phyloP scores from a whole-genome alignment of 73 alveolate genomes.

The Urostyla sp. region DNA sequence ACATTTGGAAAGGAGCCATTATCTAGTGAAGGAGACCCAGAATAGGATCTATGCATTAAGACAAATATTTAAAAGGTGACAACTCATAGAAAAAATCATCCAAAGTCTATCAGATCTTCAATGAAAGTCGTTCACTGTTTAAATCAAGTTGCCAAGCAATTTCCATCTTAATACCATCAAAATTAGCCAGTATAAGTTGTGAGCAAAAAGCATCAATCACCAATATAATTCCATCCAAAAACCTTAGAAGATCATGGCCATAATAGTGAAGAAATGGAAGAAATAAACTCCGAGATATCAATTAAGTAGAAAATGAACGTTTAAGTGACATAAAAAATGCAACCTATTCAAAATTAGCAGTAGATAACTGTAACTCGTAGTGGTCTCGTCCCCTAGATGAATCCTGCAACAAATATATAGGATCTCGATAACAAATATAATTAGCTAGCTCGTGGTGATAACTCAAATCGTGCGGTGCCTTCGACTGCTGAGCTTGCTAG shows the following conservation, averaged over 20 bases:
- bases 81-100: constrained; percentile 7
- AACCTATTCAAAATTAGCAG: not conserved
- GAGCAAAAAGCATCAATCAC: not conserved
- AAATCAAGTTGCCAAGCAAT: constrained; percentile 10
- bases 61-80: constrained; percentile 1
- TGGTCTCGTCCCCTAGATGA: constrained; percentile 11
- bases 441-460: too few relatives aligned
- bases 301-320: constrained; percentile 11
- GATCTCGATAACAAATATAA: constrained; percentile 1
- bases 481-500: too few relatives aligned
- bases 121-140: constrained; percentile 15
- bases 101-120: not conserved
- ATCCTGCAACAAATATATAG: constrained; percentile 4
- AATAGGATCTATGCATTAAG: constrained; percentile 18
- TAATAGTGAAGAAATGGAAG: constrained; percentile 29
- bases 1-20: constrained; percentile 17
- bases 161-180: not conserved
- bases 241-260: constrained; percentile 7
- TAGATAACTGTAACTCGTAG: not conserved
- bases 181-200: not conserved
- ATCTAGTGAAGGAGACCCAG: constrained; percentile 45
- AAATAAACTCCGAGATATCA: constrained; percentile 2
- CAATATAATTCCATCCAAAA: constrained; percentile 2
- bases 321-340: too few relatives aligned
- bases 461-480: too few relatives aligned